Conservation (phyloP, 164 flowering plant species). For the Vitis vinifera region ASM3070453v1 NC_081821.1:6542001-6542500, state of each 20-base stretch:
- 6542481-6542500: constrained; percentile 62
- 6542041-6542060: no score
- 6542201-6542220: constrained; percentile 34
- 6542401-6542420: constrained; percentile 78
- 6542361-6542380: constrained; percentile 80
- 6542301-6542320: constrained; percentile 89
- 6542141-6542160: constrained; percentile 68
- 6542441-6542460: constrained; percentile 94
- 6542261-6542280: constrained; percentile 89
- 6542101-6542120: constrained; percentile 8
- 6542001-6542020: not conserved
- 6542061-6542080: no score
- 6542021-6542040: not conserved
- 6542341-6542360: constrained; percentile 69
- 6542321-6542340: constrained; percentile 54
- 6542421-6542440: constrained; percentile 86
- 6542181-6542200: constrained; percentile 17
- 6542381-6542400: constrained; percentile 73
- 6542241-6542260: constrained; percentile 69
- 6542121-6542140: constrained; percentile 71
- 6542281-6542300: constrained; percentile 74
- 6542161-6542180: constrained; percentile 48
- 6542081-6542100: not conserved
- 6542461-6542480: constrained; percentile 50
- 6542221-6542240: constrained; percentile 44